Evolutionary conservation across 768 basidiomycete genomes (phyloP).

Genomic region (Lentinula detonsa): DNA sequence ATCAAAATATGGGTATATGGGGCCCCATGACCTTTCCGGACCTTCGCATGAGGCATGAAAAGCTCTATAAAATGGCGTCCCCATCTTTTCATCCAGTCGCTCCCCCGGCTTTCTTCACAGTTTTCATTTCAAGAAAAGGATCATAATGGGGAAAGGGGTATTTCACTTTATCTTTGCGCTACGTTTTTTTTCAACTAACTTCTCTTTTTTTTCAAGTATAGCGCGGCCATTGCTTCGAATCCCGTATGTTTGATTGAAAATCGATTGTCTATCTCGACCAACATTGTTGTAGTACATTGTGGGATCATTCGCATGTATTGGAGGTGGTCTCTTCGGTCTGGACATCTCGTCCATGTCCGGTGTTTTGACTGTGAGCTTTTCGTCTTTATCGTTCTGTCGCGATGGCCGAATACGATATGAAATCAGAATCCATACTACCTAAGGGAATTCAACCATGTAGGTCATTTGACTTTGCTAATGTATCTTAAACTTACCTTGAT

Average conservation of each 20-base stretch:
- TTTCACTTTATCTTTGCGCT: not conserved
- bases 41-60: not conserved
- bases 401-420: not conserved
- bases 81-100: not conserved
- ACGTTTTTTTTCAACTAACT: not conserved
- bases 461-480: conserved; percentile 2
- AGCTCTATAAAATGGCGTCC: not conserved
- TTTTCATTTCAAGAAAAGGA: not conserved
- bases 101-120: not conserved
- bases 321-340: conserved; percentile 73
- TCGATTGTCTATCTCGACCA: not conserved
- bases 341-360: conserved; percentile 84
- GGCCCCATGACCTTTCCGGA: conserved; percentile 6
- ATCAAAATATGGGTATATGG: not conserved
- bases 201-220: conserved; percentile 33
- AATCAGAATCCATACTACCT: conserved; percentile 33
- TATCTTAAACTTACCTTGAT: not conserved
- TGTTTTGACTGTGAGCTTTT: conserved; percentile 45
- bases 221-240: conserved; percentile 48
- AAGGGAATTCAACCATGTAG: conserved; percentile 27
- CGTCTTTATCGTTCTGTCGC: not conserved
- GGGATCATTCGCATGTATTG: conserved; percentile 77
- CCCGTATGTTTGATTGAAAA: conserved; percentile 30
- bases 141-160: conserved; percentile 4
- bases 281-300: conserved; percentile 52